Evolutionary conservation across 2,329 filamentous ascomycete species (phyloP).

Genomic region (Geosmithia putterillii): DNA sequence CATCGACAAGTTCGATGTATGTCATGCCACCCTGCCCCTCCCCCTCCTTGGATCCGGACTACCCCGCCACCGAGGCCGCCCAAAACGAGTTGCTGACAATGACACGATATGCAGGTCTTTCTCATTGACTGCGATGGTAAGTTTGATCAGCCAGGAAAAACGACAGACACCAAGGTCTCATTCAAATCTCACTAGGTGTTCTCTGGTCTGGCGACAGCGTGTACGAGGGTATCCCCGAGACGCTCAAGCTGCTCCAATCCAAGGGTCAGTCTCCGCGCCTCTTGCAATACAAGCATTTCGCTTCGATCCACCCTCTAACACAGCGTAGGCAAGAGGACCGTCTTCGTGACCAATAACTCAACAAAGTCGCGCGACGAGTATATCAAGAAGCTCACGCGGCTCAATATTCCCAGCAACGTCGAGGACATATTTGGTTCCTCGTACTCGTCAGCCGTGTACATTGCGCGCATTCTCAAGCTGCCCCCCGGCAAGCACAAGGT

Average conservation of each 20-base stretch:
- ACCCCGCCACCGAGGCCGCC: background rate
- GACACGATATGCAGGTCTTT: constrained; percentile 51
- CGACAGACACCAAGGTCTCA: constrained; percentile 5
- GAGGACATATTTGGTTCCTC: constrained; percentile 95
- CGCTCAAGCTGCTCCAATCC: constrained; percentile 67
- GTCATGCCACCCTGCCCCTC: constrained; percentile 20
- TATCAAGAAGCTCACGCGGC: constrained; percentile 71
- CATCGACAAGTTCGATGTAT: constrained; percentile 81
- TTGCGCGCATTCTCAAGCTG: constrained; percentile 78
- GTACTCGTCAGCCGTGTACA: constrained; percentile 93
- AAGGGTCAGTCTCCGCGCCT: constrained; percentile 50
- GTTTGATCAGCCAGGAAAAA: constrained; percentile 7
- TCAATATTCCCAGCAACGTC: constrained; percentile 66
- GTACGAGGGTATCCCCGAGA: constrained; percentile 76
- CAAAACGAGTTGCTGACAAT: background rate
- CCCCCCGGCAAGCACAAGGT: constrained; percentile 78
- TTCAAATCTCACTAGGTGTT: constrained; percentile 48
- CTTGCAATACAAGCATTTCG: no score
- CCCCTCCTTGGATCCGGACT: background rate
- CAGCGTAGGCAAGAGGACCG: constrained; percentile 65
- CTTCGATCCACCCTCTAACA: constrained; percentile 1
- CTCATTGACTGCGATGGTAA: constrained; percentile 95
- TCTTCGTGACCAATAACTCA: constrained; percentile 98
- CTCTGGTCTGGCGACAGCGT: constrained; percentile 92
- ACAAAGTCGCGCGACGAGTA: constrained; percentile 92